Conservation (phyloP, 192 early-diverging fungal species). For the Mortierella hygrophila region DNA sequence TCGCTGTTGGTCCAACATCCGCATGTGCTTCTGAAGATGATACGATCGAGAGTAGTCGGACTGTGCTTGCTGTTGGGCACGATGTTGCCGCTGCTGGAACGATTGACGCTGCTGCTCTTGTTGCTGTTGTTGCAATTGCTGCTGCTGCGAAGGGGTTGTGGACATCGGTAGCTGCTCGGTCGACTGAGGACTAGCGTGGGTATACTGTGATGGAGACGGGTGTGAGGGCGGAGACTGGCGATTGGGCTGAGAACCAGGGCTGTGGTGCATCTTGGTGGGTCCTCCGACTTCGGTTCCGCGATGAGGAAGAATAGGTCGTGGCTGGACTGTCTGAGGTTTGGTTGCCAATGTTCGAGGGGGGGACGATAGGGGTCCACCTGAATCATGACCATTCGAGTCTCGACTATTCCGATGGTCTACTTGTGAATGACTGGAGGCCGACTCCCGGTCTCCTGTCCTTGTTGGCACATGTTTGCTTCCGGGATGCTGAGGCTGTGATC, state of each 20-base stretch:
- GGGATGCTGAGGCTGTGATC: conserved; percentile 10
- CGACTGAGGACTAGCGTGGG: neutral
- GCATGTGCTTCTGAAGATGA: conserved; percentile 47
- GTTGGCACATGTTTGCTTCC: neutral
- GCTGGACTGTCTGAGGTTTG: conserved; percentile 10
- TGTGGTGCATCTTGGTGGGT: neutral
- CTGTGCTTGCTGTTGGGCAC: conserved; percentile 43
- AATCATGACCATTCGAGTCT: neutral
- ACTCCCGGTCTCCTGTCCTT: neutral
- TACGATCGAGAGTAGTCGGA: conserved; percentile 40
- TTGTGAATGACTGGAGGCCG: neutral
- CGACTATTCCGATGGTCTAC: neutral
- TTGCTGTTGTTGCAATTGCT: conserved; percentile 1
- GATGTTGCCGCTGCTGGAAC: conserved; percentile 31
- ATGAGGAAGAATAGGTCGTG: conserved; percentile 22
- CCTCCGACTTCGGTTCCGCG: neutral
- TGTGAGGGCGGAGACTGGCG: conserved; percentile 12
- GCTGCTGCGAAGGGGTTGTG: neutral
- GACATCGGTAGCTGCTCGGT: neutral
- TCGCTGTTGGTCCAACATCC: conserved; percentile 47
- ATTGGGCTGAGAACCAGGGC: neutral
- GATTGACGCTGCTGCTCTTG: conserved; percentile 39
- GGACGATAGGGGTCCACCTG: neutral
- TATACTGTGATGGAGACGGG: neutral
- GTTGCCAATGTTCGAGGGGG: neutral